Base-by-base conservation (phyloP, 352 stramenopile genomes). In the Phytophthora sansomeana region DNA sequence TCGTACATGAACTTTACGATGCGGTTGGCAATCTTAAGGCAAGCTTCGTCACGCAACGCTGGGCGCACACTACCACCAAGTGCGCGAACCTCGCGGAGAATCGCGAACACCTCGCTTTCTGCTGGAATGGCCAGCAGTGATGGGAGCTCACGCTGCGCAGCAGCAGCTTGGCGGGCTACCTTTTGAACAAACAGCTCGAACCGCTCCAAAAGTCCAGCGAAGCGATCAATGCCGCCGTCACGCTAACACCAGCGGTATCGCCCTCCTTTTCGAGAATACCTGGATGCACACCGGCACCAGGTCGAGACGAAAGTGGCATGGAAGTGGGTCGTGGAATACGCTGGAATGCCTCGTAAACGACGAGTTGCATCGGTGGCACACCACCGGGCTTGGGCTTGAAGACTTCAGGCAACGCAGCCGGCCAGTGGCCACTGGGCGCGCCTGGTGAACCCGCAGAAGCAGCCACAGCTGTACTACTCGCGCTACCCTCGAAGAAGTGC, bases 1-100 rank as follows among this genome's bases (percentile, higher is more conserved):
- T 99, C 96, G 60, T 99, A 99, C 66, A 99, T 92, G 50, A 96
- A 96, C 80, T 99, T 99, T 63, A 99, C 98, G 54, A 99, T 98
- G 21, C 85, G 88, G 67, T 99, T 96, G 1, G 93, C 94, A 67
- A 99, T 98, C 72, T 94, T 97, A n/a, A 99, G 79, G 26, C 94
- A 94, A 16, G 93, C 89, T 75, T 99, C 96, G 69, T 97, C 90
- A 16, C 90, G 83, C 10, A 93, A 65, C 5, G 73, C 67, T 21
- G 85, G 82, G 68, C 92, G 91, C n/a, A 96, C 88, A 42, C 80
- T 86, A 7, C 76, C 69, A 17, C 85, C 86, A 42, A 95, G 74
- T 38, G 84, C 81, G 39, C 86, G 86, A 13, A 96, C 83, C 71
- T 94, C 88, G 35, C 86, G 83, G 7, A 96, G 52, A 36, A 96